phyloP scores from a whole-genome alignment of 208 protist genomes.

The Acanthamoeba culbertsoni region DNA sequence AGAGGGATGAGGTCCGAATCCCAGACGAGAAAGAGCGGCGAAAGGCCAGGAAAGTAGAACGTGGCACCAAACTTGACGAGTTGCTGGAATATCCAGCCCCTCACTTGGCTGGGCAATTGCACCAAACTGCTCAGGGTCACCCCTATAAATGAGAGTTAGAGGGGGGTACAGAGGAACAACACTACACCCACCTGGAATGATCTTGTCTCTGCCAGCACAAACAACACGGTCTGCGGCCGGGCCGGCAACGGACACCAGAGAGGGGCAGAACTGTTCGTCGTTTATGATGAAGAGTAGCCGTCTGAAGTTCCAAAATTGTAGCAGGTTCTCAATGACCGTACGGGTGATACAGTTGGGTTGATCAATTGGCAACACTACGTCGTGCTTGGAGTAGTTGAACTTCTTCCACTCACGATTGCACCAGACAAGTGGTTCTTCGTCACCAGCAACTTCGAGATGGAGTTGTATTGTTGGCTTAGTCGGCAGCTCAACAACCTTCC shows the following conservation, averaged over 20 bases:
- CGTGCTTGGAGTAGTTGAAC: conserved; percentile 23
- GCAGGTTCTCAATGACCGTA: background rate
- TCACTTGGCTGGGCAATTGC: background rate
- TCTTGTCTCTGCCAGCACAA: background rate
- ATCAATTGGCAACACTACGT: conserved; percentile 25
- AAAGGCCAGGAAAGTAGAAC: background rate
- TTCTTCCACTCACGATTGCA: background rate
- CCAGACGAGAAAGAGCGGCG: conserved; percentile 8
- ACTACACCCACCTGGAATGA: background rate
- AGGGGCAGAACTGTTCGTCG: background rate
- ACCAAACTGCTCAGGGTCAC: background rate
- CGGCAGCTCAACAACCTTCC: no score
- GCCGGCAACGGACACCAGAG: background rate
- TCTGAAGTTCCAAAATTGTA: background rate
- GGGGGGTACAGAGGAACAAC: background rate
- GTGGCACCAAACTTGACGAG: conserved; percentile 1
- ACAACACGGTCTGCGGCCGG: background rate
- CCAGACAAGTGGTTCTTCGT: background rate
- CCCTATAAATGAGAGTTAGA: background rate
- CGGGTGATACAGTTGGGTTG: conserved; percentile 31
- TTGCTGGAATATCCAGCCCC: conserved; percentile 45
- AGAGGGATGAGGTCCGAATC: background rate
- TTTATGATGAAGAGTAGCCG: conserved; percentile 16
- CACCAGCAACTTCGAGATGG: no score
- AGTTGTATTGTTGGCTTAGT: no score